Evolutionary conservation across 1,284 basidiomycete species (phyloP).

Genomic region (Trametes polyzona): DNA sequence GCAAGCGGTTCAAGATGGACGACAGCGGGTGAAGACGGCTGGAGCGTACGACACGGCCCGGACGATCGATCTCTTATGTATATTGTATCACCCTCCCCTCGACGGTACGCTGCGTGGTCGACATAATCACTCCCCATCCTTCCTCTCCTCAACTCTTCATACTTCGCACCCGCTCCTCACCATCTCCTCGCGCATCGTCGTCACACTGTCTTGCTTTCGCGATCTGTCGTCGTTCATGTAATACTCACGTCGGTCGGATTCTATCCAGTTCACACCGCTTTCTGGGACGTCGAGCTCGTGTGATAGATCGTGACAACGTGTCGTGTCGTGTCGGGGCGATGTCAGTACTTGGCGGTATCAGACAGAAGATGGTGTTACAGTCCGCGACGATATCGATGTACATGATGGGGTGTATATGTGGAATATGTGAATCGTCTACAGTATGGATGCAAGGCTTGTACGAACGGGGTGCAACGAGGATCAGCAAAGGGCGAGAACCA

Average conservation of each 20-base stretch:
- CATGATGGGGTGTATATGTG: neutral
- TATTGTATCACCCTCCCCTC: constrained; percentile 9
- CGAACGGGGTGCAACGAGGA: neutral
- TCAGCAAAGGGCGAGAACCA: neutral
- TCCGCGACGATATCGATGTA: constrained; percentile 11
- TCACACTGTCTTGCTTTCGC: constrained; percentile 30
- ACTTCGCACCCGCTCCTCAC: constrained; percentile 8
- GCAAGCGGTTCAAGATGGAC: constrained; percentile 57
- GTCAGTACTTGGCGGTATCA: no score
- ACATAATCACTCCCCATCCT: constrained; percentile 3
- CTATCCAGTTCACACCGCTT: neutral
- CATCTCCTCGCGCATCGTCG: constrained; percentile 19
- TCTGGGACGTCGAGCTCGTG: neutral
- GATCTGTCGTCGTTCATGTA: constrained; percentile 27
- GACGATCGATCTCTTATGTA: constrained; percentile 3
- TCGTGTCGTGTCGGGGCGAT: no score
- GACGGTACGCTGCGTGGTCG: constrained; percentile 1
- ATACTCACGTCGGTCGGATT: constrained; percentile 13
- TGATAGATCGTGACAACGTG: no score
- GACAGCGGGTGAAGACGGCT: constrained; percentile 42
- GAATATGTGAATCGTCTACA: constrained; percentile 12
- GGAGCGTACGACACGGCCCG: neutral
- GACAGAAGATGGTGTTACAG: constrained; percentile 9
- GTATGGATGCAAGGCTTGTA: constrained; percentile 5
- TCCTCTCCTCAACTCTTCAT: neutral